Evolutionary conservation across 2,329 filamentous ascomycete genomes (phyloP), one percentile per base, ranked within the genome.

Genomic region (Achaetomium macrosporum): DNA sequence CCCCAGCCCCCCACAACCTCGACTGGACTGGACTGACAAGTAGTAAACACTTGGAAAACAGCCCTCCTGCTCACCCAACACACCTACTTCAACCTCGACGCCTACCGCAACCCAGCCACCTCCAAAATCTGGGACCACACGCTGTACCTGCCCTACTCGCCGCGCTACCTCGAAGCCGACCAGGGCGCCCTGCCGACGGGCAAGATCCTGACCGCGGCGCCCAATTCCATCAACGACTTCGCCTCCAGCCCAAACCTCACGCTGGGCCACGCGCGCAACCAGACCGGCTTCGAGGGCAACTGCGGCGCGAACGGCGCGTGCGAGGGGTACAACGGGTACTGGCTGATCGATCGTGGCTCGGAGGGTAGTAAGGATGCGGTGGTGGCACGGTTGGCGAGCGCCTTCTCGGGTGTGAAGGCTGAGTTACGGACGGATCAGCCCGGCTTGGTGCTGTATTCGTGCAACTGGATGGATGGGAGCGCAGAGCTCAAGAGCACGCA

Each of bases 391-490:
- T 68, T 89, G 39, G 80, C 79, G 2, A 82, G 80, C 58, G 73
- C 74, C 48, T 83, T 75, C 64, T 84, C 81, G 0, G 86, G 87
- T 11, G 87, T 90, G 67, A 79, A 78, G 64, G 71, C 88, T 40
- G 84, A 89, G 49, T 74, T 90, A 57, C 79, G 76, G 57, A 85
- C 84, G 2, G 84, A 89, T 64, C 86, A 89, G 70, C 74, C 78
- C 17, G 85, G 85, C 4, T 73, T 88, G 58, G 84, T 88, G 64
- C 74, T 90, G 55, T 90, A 89, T 69, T 79, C 79, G 43, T 90
- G 87, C 71, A 73, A 73, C 53, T 78, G 75, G 74, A 74, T 75
- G 65, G 73, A 75, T 54, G 74, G 74, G 25, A 67, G 66, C 69
- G 70, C 76, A 2, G 65, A 75, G 0, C 63, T 85, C 51, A 85